Conservation (phyloP, 1,139 yeast species). For the Eremothecium sinecaudum region DNA sequence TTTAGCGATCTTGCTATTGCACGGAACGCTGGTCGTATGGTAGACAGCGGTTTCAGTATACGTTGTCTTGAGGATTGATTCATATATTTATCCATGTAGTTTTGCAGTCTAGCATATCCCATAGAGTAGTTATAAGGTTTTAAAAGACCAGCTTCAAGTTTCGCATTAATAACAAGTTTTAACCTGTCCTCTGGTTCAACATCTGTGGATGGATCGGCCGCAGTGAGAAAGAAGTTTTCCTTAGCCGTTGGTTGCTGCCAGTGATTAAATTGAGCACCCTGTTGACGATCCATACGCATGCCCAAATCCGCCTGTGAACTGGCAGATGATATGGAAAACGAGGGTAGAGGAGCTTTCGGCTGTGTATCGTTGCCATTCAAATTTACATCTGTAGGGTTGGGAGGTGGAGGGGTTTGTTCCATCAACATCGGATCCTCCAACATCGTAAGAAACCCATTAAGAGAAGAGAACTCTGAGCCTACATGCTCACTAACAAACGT, state of each 20-base stretch:
- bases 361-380: neutral
- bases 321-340: neutral
- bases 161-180: conserved; percentile 92
- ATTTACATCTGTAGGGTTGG: neutral
- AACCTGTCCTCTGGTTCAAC: conserved; percentile 90
- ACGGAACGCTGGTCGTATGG: conserved; percentile 87
- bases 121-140: conserved; percentile 92
- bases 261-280: conserved; percentile 6
- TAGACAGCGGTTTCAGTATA: conserved; percentile 76
- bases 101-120: conserved; percentile 84
- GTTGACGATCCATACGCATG: neutral
- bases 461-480: conserved; percentile 83
- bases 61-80: conserved; percentile 74
- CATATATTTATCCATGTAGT: conserved; percentile 92
- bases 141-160: conserved; percentile 83
- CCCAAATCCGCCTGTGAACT: neutral
- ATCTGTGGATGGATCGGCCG: conserved; percentile 95
- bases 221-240: conserved; percentile 89
- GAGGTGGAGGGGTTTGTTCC: conserved; percentile 8
- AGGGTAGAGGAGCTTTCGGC: neutral
- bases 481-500: conserved; percentile 85
- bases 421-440: conserved; percentile 64
- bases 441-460: conserved; percentile 84
- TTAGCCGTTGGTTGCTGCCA: conserved; percentile 51
- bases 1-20: conserved; percentile 86